Evolutionary conservation across 2,329 filamentous ascomycete genomes (phyloP).

Genomic region (Ceratocystis alfenasii): DNA sequence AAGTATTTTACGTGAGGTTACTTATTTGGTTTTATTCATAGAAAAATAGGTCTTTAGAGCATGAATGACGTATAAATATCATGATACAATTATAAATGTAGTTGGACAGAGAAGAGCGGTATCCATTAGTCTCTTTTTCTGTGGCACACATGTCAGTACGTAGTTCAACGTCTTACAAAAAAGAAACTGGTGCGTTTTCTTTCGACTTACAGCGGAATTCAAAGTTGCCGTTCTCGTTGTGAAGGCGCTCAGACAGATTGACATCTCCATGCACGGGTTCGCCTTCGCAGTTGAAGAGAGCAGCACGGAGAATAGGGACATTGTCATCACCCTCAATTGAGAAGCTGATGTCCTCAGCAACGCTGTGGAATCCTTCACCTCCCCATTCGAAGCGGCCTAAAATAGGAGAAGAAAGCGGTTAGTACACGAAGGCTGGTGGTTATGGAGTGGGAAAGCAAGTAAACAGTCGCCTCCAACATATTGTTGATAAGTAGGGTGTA

Average conservation of each 20-base stretch:
- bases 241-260: constrained; percentile 45
- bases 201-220: constrained; percentile 27
- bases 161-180: background rate
- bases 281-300: constrained; percentile 34
- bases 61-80: background rate
- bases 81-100: constrained; percentile 7
- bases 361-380: constrained; percentile 33
- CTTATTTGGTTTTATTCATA: background rate
- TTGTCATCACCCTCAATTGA: constrained; percentile 38
- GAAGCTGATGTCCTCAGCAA: constrained; percentile 38
- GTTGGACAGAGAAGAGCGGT: background rate
- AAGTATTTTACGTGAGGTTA: background rate
- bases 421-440: background rate
- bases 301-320: constrained; percentile 43
- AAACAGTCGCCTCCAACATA: no score
- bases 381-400: constrained; percentile 23
- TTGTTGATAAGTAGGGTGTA: background rate
- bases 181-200: background rate
- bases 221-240: constrained; percentile 41
- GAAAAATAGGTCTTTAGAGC: background rate
- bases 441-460: background rate
- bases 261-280: constrained; percentile 35
- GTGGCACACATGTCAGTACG: background rate
- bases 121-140: background rate
- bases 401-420: background rate